Percentiles rank a stretch among this genome's conserved stretches.
These are phyloP conservation scores for Nakazawaea anatomiae DNA, from an alignment of 805 yeast genomes.

Conservation along the genomic window DNA sequence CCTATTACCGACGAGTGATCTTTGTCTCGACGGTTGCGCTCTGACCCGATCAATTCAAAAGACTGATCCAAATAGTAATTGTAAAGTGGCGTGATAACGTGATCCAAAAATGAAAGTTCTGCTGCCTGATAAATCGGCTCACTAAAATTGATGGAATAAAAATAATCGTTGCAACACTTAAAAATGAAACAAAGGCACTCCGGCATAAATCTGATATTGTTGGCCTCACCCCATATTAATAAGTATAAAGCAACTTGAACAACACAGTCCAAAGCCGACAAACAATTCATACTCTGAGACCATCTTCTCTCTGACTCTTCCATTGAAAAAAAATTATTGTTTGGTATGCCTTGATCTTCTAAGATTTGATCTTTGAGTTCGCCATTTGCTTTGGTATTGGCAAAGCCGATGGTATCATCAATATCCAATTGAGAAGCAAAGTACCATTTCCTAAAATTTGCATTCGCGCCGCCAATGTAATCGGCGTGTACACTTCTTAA, in stretches of 20 bases:
- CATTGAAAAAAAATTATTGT: slow-evolving; percentile 16
- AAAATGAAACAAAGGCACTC: slow-evolving; percentile 82
- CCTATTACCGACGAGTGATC: slow-evolving; percentile 74
- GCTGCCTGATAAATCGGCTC: slow-evolving; percentile 22
- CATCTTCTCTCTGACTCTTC: slow-evolving; percentile 44
- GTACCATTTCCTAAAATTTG: slow-evolving; percentile 73
- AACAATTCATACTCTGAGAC: slow-evolving; percentile 43
- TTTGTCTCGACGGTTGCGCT: slow-evolving; percentile 40
- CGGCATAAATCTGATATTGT: slow-evolving; percentile 81
- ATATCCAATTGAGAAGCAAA: slow-evolving; percentile 68
- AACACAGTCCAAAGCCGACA: slow-evolving; percentile 48
- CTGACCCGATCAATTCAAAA: slow-evolving; percentile 37
- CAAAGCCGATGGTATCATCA: slow-evolving; percentile 40
- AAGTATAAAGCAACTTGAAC: slow-evolving; percentile 65
- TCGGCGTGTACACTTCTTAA: slow-evolving; percentile 62
- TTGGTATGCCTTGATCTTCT: slow-evolving; percentile 6
- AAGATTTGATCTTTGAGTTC: slow-evolving; percentile 14
- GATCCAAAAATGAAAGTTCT: slow-evolving; percentile 48
- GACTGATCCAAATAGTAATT: slow-evolving; percentile 50
- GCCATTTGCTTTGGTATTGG: slow-evolving; percentile 21
- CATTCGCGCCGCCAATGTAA: slow-evolving; percentile 64
- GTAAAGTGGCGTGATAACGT: slow-evolving; percentile 71
- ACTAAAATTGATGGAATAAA: slow-evolving; percentile 40
- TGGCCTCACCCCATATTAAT: slow-evolving; percentile 87
- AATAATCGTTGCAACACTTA: slow-evolving; percentile 72